Evolutionary conservation across 441 rosid species (phyloP).

Genomic region (Erodium texanum): DNA sequence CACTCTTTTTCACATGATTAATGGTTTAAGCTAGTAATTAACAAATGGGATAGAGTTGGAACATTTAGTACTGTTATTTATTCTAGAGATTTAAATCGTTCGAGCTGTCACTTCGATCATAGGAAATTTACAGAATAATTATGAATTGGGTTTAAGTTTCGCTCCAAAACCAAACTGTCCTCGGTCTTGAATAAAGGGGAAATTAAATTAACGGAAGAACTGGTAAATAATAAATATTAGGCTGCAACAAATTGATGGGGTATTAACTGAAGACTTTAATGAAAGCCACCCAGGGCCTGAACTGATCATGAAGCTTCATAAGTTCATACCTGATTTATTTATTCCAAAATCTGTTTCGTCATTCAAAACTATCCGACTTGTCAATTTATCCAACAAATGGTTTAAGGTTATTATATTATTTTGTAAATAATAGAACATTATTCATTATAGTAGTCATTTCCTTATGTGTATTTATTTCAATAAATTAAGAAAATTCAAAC

Average conservation of each 20-base stretch:
- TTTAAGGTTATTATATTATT: not conserved
- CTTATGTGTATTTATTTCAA: too few species aligned
- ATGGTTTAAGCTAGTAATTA: too few species aligned
- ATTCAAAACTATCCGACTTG: too few species aligned
- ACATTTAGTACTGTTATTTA: not conserved
- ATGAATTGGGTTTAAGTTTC: not conserved
- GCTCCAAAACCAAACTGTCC: not conserved
- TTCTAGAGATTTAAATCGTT: not conserved
- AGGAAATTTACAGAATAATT: not conserved
- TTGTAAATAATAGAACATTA: not conserved
- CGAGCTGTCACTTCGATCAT: not conserved
- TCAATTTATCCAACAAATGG: too few species aligned
- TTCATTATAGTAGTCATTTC: too few species aligned
- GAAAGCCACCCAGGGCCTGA: slow-evolving; percentile 4
- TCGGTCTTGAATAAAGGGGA: not conserved
- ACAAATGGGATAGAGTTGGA: not conserved
- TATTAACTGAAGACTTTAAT: slow-evolving; percentile 2
- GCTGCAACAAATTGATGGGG: not conserved
- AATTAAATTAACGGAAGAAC: not conserved
- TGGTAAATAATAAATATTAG: not conserved
- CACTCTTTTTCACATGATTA: too few species aligned
- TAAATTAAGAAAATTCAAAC: too few species aligned
- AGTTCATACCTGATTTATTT: not conserved
- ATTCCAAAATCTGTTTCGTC: too few species aligned
- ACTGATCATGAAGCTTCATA: not conserved